Evolutionary conservation across 2,329 filamentous ascomycete genomes (phyloP), one percentile per base, ranked within the genome.

Genomic region (Zymoseptoria pseudotritici): DNA sequence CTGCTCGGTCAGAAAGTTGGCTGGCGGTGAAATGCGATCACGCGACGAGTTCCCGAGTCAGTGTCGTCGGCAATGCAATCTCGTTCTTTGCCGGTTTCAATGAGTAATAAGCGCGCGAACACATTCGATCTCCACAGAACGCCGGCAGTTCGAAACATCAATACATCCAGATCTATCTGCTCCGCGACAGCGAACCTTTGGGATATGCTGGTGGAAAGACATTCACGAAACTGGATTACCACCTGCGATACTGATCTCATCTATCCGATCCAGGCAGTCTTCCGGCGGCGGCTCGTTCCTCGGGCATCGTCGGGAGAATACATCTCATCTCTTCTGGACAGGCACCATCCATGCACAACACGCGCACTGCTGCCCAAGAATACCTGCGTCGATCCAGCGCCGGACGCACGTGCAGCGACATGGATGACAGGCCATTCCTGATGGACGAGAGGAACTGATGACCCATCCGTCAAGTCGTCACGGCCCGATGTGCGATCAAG

Each of bases 31-130:
- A 46, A 31, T 29, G 49, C 29, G 53, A 55, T 55, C 51, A 31
- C 36, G 49, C 29, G 53, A 55, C 57, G 20, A 20, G 20, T 53
- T 54, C 52, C 50, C 59, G 63, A 65, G 61, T 63, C 61, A 62
- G 56, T 26, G 55, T 57, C 42, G 53, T 54, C 42, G 53, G 58
- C 59, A 57, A 56, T 46, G 62, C 60, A 62, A 60, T 62, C 56
- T 60, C 24, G 56, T 51, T 50, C 56, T 17, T 46, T n/a, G 19
- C 50, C 46, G 42, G 51, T 50, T 36, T 20, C 24, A 46, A n/a
- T 3, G 6, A 6, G 13, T n/a, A 11, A 24, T 24, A 29, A 29
- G 7, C 26, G 26, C 36, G 36, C 36, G 36, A 17, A 46, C 13
- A n/a, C 36, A 13, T 42, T 17, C 17, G 17, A 42, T 5, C 4